These are phyloP conservation scores for Phytopythium cucurbitacearum DNA, from an alignment of 352 stramenopile genomes.

Conservation along the genomic window DNA sequence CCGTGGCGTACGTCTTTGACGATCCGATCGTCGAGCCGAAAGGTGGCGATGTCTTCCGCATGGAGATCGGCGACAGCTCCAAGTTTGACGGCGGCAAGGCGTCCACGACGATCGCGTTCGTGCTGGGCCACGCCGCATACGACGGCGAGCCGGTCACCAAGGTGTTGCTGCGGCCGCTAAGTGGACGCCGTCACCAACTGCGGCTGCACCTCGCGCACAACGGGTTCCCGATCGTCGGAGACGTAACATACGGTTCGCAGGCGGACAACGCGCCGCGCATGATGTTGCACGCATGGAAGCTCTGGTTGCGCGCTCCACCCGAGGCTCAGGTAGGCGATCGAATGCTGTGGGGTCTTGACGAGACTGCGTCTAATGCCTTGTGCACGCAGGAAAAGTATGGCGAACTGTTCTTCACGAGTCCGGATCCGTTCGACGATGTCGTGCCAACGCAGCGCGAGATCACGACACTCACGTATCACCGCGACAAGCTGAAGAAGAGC, in stretches of 20 bases:
- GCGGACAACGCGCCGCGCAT: slow-evolving; percentile 68
- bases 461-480: slow-evolving; percentile 56
- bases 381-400: slow-evolving; percentile 42
- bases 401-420: slow-evolving; percentile 56
- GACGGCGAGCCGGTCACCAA: slow-evolving; percentile 72
- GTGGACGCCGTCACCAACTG: slow-evolving; percentile 79
- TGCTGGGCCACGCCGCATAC: slow-evolving; percentile 57
- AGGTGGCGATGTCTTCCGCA: slow-evolving; percentile 48
- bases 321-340: slow-evolving; percentile 26
- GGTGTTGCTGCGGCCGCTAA: slow-evolving; percentile 72
- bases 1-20: slow-evolving; percentile 75
- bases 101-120: slow-evolving; percentile 74
- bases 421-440: slow-evolving; percentile 63
- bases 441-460: slow-evolving; percentile 48
- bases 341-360: neutral
- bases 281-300: slow-evolving; percentile 83
- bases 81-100: slow-evolving; percentile 26
- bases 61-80: slow-evolving; percentile 50
- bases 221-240: slow-evolving; percentile 70
- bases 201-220: slow-evolving; percentile 74
- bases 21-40: slow-evolving; percentile 67
- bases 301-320: slow-evolving; percentile 54
- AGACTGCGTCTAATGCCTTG: slow-evolving; percentile 1
- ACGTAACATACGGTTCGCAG: slow-evolving; percentile 67
- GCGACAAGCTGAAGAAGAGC: slow-evolving; percentile 13